Evolutionary conservation across 2,329 filamentous ascomycete species (phyloP).

Genomic region (Fusarium sp.): DNA sequence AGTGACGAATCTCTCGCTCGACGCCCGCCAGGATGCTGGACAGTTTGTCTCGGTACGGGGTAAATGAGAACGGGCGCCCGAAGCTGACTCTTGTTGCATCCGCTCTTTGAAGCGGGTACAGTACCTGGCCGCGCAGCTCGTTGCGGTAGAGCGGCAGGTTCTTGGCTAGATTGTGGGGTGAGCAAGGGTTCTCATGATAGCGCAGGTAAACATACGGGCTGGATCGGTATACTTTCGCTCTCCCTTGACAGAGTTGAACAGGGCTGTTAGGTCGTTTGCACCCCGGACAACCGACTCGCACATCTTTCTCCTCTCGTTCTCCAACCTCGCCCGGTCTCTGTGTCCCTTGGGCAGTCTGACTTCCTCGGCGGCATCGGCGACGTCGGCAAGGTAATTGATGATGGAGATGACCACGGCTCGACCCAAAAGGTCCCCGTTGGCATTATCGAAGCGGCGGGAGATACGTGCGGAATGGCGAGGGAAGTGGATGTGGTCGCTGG

Average conservation of each 20-base stretch:
- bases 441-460: conserved; percentile 29
- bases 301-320: conserved; percentile 31
- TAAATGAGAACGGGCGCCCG: conserved; percentile 25
- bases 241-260: conserved; percentile 36
- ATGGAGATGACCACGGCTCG: conserved; percentile 40
- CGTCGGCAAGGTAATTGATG: conserved; percentile 39
- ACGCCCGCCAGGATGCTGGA: conserved; percentile 23
- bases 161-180: conserved; percentile 24
- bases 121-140: conserved; percentile 30
- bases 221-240: conserved; percentile 35
- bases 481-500: conserved; percentile 38
- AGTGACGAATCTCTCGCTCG: conserved; percentile 35
- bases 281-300: conserved; percentile 33
- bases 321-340: conserved; percentile 30
- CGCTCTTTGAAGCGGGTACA: conserved; percentile 32
- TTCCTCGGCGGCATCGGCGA: conserved; percentile 36
- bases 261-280: conserved; percentile 33
- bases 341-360: conserved; percentile 32
- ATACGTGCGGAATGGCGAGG: conserved; percentile 36
- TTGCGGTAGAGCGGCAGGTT: conserved; percentile 37
- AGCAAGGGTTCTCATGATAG: neutral
- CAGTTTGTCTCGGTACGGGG: conserved; percentile 32
- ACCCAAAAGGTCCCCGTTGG: conserved; percentile 30
- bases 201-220: conserved; percentile 22
- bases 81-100: conserved; percentile 26